Conservation (phyloP, 2,329 filamentous ascomycete genomes). For the Epichloe elymi region DNA sequence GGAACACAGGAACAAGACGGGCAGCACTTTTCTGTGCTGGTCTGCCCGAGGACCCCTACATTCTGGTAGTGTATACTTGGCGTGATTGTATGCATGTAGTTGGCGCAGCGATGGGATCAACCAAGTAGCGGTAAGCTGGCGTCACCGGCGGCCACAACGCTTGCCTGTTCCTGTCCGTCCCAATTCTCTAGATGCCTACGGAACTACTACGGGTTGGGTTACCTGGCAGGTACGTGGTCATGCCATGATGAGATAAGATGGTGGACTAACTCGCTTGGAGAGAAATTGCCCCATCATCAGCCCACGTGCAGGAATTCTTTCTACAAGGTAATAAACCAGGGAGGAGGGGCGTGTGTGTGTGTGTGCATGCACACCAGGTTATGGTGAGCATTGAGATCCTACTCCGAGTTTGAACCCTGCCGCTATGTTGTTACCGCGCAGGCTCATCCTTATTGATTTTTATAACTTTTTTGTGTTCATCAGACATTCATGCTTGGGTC, state of each 20-base stretch:
- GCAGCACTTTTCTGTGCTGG: background rate
- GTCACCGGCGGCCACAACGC: background rate
- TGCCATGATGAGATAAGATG: background rate
- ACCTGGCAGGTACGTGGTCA: background rate
- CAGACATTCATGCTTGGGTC: too few species aligned
- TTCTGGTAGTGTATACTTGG: background rate
- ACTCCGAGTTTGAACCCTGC: slow-evolving; percentile 3
- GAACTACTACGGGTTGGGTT: background rate
- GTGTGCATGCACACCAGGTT: background rate
- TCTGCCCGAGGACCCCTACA: background rate
- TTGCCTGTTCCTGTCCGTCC: too few species aligned
- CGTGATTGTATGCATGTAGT: background rate
- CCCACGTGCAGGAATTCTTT: too few species aligned
- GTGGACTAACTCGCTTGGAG: background rate
- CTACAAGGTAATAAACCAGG: background rate
- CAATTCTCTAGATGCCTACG: background rate
- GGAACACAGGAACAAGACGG: background rate
- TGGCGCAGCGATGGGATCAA: background rate
- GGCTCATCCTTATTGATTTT: background rate
- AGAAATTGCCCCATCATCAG: too few species aligned
- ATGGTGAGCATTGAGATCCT: background rate
- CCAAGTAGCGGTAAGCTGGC: slow-evolving; percentile 2
- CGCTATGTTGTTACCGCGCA: background rate
- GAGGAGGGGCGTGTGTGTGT: background rate
- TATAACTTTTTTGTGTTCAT: too few species aligned